Percentiles rank a stretch among this genome's conserved stretches.
These are phyloP conservation scores for Magnusiomyces fungicola DNA, from an alignment of 1,139 yeast species.

Conservation along the genomic window DNA sequence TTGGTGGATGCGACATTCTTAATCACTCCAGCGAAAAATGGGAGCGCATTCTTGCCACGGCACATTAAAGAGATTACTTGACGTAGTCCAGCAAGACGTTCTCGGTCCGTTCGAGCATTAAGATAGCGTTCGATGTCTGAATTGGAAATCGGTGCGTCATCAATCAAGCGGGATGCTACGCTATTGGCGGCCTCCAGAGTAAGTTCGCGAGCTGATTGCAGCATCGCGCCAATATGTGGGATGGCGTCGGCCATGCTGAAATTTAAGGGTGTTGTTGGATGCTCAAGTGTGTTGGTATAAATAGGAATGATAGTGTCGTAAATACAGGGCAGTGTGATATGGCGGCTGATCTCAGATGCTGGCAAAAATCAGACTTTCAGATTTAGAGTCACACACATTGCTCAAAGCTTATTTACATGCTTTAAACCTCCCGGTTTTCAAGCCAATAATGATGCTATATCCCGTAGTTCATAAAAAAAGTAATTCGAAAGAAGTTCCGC, in stretches of 20 bases:
- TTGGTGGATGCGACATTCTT: constrained; percentile 76
- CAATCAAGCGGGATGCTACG: constrained; percentile 53
- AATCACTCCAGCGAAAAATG: constrained; percentile 79
- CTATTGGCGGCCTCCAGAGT: constrained; percentile 78
- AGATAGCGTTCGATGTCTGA: constrained; percentile 59
- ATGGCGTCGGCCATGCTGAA: constrained; percentile 43
- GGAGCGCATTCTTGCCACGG: constrained; percentile 52
- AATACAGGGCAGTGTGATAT: not conserved
- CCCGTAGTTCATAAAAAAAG: too few relatives aligned
- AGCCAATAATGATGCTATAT: too few relatives aligned
- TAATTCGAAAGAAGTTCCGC: too few relatives aligned
- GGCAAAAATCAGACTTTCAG: too few relatives aligned
- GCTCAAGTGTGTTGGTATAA: not conserved
- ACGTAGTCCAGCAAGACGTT: constrained; percentile 67
- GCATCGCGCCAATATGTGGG: constrained; percentile 42
- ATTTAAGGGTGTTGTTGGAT: not conserved
- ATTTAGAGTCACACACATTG: too few relatives aligned
- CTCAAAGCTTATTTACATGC: too few relatives aligned
- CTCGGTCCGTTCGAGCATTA: constrained; percentile 65
- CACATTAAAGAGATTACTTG: constrained; percentile 57
- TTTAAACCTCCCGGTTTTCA: too few relatives aligned
- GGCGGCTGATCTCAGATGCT: too few relatives aligned
- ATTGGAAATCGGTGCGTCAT: constrained; percentile 44
- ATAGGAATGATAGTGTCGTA: not conserved
- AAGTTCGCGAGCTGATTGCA: constrained; percentile 75